Conservation (phyloP, 306 rosid species). For the Corylus avellana region DNA sequence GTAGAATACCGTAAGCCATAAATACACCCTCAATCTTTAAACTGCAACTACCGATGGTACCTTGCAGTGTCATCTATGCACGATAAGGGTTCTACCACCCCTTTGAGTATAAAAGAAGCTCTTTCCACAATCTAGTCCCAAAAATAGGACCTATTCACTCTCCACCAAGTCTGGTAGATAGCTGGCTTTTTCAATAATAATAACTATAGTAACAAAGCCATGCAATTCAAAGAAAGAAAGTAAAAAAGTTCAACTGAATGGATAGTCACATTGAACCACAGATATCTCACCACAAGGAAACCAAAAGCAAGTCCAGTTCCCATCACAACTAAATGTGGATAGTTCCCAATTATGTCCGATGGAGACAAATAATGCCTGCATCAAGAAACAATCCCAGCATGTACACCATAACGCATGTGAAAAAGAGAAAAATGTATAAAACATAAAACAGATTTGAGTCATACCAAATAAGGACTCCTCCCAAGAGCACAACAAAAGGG, state of each 20-base stretch:
- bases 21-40: background rate
- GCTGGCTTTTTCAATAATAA: background rate
- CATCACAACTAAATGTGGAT: conserved; percentile 75
- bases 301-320: conserved; percentile 96
- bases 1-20: background rate
- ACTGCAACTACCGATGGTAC: background rate
- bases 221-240: conserved; percentile 3
- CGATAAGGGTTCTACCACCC: background rate
- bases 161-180: too few species aligned
- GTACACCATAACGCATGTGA: conserved; percentile 13
- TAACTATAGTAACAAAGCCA: background rate
- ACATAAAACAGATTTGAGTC: conserved; percentile 23
- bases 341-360: conserved; percentile 58
- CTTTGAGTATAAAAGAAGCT: background rate
- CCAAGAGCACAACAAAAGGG: conserved; percentile 74
- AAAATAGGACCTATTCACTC: too few species aligned
- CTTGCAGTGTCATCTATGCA: background rate
- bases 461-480: conserved; percentile 83
- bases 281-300: conserved; percentile 73
- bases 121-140: background rate
- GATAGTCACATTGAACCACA: conserved; percentile 12
- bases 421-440: conserved; percentile 9
- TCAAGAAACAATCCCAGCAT: conserved; percentile 9
- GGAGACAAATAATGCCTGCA: conserved; percentile 91
- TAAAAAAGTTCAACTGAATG: conserved; percentile 13